Evolutionary conservation across 1,284 basidiomycete species (phyloP), one percentile per base, ranked within the genome.

Genomic region (Cutaneotrichosporon cyanovorans): DNA sequence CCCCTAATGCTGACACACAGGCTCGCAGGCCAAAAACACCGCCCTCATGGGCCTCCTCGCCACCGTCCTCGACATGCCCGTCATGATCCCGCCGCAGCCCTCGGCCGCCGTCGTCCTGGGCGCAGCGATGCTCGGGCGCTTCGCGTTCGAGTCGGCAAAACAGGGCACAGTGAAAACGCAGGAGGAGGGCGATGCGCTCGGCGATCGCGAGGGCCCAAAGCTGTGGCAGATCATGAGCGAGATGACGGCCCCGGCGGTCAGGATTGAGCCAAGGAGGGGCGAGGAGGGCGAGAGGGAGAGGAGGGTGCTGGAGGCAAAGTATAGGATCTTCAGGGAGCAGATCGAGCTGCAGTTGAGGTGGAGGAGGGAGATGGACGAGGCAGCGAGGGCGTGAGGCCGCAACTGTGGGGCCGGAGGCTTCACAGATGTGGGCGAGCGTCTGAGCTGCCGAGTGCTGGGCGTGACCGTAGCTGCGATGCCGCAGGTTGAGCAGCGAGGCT

Each of bases 181-280:
- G 43, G 40, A 34, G 4, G 40, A 77, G 53, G 60, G 65, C 12
- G 66, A 72, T 25, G 76, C 73, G 2, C 71, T 74, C 37, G 64
- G 78, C 50, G 74, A 76, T 50, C 74, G 76, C 50, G 79, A 83
- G 58, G 81, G 80, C 31, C 78, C 83, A 56, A 74, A 75, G 54
- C 74, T 97, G 53, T 98, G 93, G 93, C 77, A 83, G 40, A 84
- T 93, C 57, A 98, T 98, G 93, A 89, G 85, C 34, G 83, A 87
- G 59, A 97, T 97, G 92, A 95, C 91, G 10, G 85, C 85, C 41
- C 76, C 83, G 0, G 93, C 86, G 1, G 81, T 78, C 10, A 76
- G 84, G 40, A 77, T 98, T 31, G 70, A 74, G n/a, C 87, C 92
- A 12, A 71, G 76, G 19, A 78, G 80, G 19, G 75, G 78, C 23